These are phyloP conservation scores for Chrysanthemum makinoi DNA, from an alignment of 129 eudicot genomes.

Conservation along the genomic window DNA sequence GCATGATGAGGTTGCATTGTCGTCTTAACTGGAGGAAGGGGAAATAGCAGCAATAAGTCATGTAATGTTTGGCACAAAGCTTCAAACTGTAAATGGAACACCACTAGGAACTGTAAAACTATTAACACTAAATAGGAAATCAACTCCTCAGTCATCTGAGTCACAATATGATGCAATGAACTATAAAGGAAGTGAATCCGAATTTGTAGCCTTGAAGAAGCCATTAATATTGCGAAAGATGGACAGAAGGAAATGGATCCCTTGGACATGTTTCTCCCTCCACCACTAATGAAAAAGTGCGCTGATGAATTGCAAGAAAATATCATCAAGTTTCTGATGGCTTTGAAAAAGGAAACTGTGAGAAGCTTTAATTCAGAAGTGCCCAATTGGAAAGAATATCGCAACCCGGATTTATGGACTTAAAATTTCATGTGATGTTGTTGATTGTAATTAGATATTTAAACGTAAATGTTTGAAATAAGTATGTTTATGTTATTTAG, in stretches of 20 bases:
- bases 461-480: too few species aligned
- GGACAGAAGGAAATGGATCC: slow-evolving; percentile 44
- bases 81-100: slow-evolving; percentile 47
- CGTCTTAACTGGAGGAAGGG: slow-evolving; percentile 92
- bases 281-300: slow-evolving; percentile 69
- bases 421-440: too few species aligned
- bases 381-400: too few species aligned
- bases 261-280: slow-evolving; percentile 73
- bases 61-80: slow-evolving; percentile 51
- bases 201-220: slow-evolving; percentile 40
- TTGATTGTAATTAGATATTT: too few species aligned
- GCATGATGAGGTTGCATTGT: slow-evolving; percentile 75
- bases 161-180: slow-evolving; percentile 42
- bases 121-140: slow-evolving; percentile 45
- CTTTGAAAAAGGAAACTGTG: slow-evolving; percentile 59
- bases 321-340: slow-evolving; percentile 55
- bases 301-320: slow-evolving; percentile 81
- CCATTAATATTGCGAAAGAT: slow-evolving; percentile 33
- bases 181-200: slow-evolving; percentile 41
- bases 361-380: slow-evolving; percentile 90
- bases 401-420: too few species aligned
- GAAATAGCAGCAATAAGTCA: slow-evolving; percentile 58
- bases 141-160: slow-evolving; percentile 51
- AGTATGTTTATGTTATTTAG: too few species aligned
- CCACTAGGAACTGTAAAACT: slow-evolving; percentile 37